These are phyloP conservation scores for Thermomyces lanuginosus DNA, from an alignment of 2,329 filamentous ascomycete genomes.

Conservation along the genomic window DNA sequence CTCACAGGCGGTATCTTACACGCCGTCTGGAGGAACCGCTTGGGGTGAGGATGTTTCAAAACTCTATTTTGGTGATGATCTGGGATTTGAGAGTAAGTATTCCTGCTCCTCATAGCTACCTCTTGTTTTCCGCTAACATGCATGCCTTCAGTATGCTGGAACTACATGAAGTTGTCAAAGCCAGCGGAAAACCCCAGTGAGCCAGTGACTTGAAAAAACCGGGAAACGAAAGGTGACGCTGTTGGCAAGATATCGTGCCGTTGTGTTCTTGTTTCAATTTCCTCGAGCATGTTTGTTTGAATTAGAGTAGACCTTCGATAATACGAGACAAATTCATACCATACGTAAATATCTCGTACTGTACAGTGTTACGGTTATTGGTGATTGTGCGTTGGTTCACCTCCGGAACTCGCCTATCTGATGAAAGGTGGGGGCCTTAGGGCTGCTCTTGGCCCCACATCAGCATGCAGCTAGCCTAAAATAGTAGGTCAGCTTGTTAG, in stretches of 20 bases:
- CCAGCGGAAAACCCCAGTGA: constrained; percentile 1
- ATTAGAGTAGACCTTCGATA: neutral
- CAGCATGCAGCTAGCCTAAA: too few relatives aligned
- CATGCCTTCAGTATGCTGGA: constrained; percentile 36
- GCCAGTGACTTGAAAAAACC: constrained; percentile 1
- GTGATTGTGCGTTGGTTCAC: too few relatives aligned
- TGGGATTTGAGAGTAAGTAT: constrained; percentile 46
- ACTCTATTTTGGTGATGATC: constrained; percentile 50
- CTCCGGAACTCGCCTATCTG: too few relatives aligned
- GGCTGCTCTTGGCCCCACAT: too few relatives aligned
- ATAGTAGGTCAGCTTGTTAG: too few relatives aligned
- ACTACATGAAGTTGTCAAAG: constrained; percentile 26
- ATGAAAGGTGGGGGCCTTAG: too few relatives aligned
- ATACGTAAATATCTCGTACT: neutral
- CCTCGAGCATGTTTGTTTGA: neutral
- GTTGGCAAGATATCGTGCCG: neutral
- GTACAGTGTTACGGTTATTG: neutral
- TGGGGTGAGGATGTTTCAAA: constrained; percentile 46
- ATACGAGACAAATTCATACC: neutral
- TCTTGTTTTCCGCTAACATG: too few relatives aligned
- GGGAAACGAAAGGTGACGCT: neutral
- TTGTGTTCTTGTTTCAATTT: constrained; percentile 1
- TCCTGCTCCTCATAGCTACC: constrained; percentile 4
- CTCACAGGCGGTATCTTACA: constrained; percentile 50
- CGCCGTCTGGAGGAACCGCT: constrained; percentile 39